Conservation (phyloP, 2,329 filamentous ascomycete species). For the Hymenoscyphus scutula region DNA sequence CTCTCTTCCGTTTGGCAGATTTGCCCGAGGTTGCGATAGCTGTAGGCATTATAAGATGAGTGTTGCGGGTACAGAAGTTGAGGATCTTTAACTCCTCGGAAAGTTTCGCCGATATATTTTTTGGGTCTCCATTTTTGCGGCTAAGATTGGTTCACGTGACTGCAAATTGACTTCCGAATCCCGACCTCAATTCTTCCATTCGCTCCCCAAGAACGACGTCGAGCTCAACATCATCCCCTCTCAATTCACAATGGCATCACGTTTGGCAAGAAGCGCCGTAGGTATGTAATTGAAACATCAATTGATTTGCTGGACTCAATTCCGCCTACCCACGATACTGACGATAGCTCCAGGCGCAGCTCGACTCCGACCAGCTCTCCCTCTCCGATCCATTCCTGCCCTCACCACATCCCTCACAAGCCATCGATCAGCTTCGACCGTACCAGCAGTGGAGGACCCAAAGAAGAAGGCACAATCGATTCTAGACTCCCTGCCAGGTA, state of each 20-base stretch:
- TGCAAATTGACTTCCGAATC: slow-evolving; percentile 24
- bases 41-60: slow-evolving; percentile 31
- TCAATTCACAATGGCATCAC: slow-evolving; percentile 88
- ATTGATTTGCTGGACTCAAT: slow-evolving; percentile 21
- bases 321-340: slow-evolving; percentile 30
- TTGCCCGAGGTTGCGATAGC: slow-evolving; percentile 17
- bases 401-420: slow-evolving; percentile 66
- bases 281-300: slow-evolving; percentile 59
- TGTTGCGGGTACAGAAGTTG: slow-evolving; percentile 3
- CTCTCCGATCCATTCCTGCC: slow-evolving; percentile 72
- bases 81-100: slow-evolving; percentile 7
- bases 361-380: slow-evolving; percentile 80
- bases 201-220: slow-evolving; percentile 29
- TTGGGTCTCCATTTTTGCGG: slow-evolving; percentile 6
- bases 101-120: slow-evolving; percentile 13
- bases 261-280: slow-evolving; percentile 91
- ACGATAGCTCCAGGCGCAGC: slow-evolving; percentile 64
- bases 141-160: slow-evolving; percentile 13
- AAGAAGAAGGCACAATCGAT: slow-evolving; percentile 97
- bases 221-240: slow-evolving; percentile 50
- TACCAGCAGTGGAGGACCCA: slow-evolving; percentile 76
- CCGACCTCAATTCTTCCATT: slow-evolving; percentile 25
- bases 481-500: slow-evolving; percentile 89
- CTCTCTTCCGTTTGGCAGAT: slow-evolving; percentile 46
- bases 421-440: slow-evolving; percentile 68